phyloP scores from a whole-genome alignment of 2,329 filamentous ascomycete species.

The Fusarium tuaranense region DNA sequence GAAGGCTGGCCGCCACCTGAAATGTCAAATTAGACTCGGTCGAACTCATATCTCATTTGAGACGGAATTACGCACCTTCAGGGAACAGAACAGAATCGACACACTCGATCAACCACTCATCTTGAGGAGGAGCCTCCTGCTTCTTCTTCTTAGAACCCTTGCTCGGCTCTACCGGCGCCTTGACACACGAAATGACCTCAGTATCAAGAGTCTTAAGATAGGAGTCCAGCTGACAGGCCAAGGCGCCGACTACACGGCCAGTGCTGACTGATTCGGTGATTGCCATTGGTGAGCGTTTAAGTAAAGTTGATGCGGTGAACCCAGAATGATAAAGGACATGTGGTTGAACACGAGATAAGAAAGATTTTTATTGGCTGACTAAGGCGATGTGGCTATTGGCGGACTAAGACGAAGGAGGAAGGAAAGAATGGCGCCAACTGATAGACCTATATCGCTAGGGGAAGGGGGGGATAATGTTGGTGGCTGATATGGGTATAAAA shows the following conservation, averaged over 20 bases:
- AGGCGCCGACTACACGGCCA: conserved; percentile 40
- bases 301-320: not conserved
- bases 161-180: conserved; percentile 26
- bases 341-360: not conserved
- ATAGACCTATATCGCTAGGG: not conserved
- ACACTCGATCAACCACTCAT: conserved; percentile 48
- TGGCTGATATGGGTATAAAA: not conserved
- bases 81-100: conserved; percentile 48
- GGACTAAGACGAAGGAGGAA: not conserved
- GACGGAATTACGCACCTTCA: conserved; percentile 37
- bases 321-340: not conserved
- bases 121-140: conserved; percentile 28
- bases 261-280: not conserved
- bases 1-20: conserved; percentile 48
- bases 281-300: conserved; percentile 8
- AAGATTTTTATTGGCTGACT: conserved; percentile 28
- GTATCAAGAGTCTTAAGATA: conserved; percentile 43
- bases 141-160: conserved; percentile 38
- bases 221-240: conserved; percentile 45
- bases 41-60: too few species aligned
- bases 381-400: not conserved
- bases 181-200: conserved; percentile 45
- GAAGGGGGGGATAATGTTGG: not conserved
- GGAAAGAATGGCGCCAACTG: not conserved
- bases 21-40: too few species aligned